These are phyloP conservation scores for Dispira parvispora DNA, from an alignment of 192 early-diverging fungal genomes.

Conservation along the genomic window DNA sequence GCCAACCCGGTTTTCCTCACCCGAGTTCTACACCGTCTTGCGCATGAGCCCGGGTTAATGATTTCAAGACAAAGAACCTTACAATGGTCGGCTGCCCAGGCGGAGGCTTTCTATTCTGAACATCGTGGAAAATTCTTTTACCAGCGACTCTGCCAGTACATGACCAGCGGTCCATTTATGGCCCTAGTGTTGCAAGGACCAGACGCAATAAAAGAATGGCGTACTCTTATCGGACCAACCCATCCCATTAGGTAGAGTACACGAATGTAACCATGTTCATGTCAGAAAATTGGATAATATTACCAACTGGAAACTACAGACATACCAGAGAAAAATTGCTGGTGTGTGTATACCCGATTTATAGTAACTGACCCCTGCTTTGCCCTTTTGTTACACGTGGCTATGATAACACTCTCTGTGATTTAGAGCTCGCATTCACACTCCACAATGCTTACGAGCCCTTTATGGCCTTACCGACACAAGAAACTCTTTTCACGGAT, in stretches of 20 bases:
- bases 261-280: background rate
- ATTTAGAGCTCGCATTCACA: conserved; percentile 36
- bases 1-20: conserved; percentile 30
- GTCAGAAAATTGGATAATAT: background rate
- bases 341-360: background rate
- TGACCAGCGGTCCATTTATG: conserved; percentile 49
- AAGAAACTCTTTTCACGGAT: conserved; percentile 59
- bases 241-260: conserved; percentile 37
- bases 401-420: background rate
- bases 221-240: conserved; percentile 41
- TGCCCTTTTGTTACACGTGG: no score
- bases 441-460: conserved; percentile 35
- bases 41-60: conserved; percentile 15
- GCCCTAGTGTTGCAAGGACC: conserved; percentile 39
- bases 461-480: conserved; percentile 56
- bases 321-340: background rate
- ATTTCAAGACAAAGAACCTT: conserved; percentile 25
- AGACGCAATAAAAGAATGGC: conserved; percentile 42
- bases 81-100: conserved; percentile 35
- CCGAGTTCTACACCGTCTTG: conserved; percentile 28
- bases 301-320: no score
- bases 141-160: conserved; percentile 48
- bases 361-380: background rate
- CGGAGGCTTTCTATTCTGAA: conserved; percentile 45
- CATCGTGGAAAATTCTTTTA: conserved; percentile 52